Conservation (phyloP, 352 stramenopile genomes). For the Phytophthora capsici region DNA sequence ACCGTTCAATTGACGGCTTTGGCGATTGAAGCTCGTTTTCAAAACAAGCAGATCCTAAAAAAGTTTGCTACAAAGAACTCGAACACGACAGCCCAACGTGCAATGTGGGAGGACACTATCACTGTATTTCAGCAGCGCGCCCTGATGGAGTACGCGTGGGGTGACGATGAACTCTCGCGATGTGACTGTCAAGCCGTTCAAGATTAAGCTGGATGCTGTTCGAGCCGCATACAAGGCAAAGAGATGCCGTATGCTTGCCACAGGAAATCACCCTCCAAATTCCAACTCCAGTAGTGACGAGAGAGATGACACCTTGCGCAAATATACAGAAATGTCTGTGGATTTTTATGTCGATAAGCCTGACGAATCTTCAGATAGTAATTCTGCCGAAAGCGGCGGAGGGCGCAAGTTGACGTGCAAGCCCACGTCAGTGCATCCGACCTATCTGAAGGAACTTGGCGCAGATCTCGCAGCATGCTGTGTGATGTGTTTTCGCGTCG, state of each 20-base stretch:
- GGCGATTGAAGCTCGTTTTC: conserved; percentile 4
- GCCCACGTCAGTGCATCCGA: conserved; percentile 2
- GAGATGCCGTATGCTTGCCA: conserved; percentile 7
- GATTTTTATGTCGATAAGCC: not conserved
- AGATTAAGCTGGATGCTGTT: conserved; percentile 13
- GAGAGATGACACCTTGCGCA: not conserved
- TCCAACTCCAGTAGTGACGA: not conserved
- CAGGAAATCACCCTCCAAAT: not conserved
- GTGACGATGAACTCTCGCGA: not conserved
- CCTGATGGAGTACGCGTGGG: conserved; percentile 3
- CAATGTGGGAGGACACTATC: conserved; percentile 4
- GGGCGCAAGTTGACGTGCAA: not conserved
- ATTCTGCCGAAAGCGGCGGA: not conserved
- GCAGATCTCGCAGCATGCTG: conserved; percentile 1
- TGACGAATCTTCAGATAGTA: not conserved
- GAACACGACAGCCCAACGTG: not conserved
- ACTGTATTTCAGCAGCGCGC: not conserved
- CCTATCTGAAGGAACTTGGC: not conserved
- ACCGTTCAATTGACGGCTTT: not conserved
- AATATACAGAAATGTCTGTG: conserved; percentile 3
- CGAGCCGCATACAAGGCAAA: not conserved
- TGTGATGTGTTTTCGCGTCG: conserved; percentile 8
- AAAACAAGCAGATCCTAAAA: conserved; percentile 4
- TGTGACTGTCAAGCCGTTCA: conserved; percentile 7
- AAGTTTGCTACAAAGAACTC: conserved; percentile 7